phyloP scores from a whole-genome alignment of 2,329 filamentous ascomycete species.

The Ascochyta clinopodiicola region DNA sequence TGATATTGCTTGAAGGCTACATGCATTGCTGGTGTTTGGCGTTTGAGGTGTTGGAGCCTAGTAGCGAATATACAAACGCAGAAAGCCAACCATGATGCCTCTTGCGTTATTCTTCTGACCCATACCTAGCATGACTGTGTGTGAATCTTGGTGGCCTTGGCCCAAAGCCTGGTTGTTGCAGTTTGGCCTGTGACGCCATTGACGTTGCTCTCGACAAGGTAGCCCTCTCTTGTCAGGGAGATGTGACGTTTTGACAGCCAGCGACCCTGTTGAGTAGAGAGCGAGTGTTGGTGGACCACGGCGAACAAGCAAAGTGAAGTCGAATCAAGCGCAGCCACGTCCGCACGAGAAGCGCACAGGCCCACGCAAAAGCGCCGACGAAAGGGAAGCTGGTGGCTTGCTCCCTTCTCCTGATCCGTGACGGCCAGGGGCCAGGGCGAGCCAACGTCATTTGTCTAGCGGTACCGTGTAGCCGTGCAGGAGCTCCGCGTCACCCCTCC shows the following conservation, averaged over 20 bases:
- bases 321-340: slow-evolving; percentile 11
- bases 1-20: background rate
- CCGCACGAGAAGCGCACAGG: slow-evolving; percentile 1
- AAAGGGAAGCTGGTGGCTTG: slow-evolving; percentile 7
- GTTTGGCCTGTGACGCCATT: background rate
- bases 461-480: too few relatives aligned
- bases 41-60: background rate
- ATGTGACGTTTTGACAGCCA: background rate
- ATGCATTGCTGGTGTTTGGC: slow-evolving; percentile 1
- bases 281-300: background rate
- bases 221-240: background rate
- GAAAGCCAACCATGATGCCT: background rate
- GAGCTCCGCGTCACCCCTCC: background rate
- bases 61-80: background rate
- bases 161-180: background rate
- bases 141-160: background rate
- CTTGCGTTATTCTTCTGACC: background rate
- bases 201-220: background rate
- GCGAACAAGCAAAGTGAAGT: slow-evolving; percentile 8
- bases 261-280: background rate
- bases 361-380: background rate
- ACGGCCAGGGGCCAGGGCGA: background rate
- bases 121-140: background rate
- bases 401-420: slow-evolving; percentile 11
- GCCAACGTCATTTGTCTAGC: slow-evolving; percentile 17